Evolutionary conservation across 345 rosid species (phyloP).

Genomic region (Rhizophora apiculata): DNA sequence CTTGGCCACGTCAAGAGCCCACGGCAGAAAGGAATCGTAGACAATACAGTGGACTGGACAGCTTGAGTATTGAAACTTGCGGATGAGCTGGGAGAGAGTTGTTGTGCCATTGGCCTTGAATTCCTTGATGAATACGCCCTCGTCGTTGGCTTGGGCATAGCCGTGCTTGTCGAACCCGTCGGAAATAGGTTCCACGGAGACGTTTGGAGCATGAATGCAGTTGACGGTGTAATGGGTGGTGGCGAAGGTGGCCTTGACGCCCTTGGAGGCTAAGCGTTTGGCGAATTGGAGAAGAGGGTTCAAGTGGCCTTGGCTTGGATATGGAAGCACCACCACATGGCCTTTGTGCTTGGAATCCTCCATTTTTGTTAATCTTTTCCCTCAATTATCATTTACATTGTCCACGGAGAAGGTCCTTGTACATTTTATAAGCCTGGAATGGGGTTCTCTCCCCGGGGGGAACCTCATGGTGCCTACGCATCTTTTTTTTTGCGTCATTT

Average conservation of each 20-base stretch:
- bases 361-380: conserved; percentile 15
- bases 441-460: too few relatives aligned
- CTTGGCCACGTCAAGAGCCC: conserved; percentile 77
- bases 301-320: conserved; percentile 81
- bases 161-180: conserved; percentile 69
- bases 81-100: conserved; percentile 45
- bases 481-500: too few relatives aligned
- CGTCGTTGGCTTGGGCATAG: conserved; percentile 37
- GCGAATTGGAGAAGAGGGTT: conserved; percentile 78
- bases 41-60: conserved; percentile 47
- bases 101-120: conserved; percentile 46
- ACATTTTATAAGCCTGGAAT: too few relatives aligned
- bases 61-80: conserved; percentile 30
- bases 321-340: conserved; percentile 59
- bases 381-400: too few relatives aligned
- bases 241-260: conserved; percentile 61
- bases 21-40: conserved; percentile 68
- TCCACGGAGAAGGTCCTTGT: too few relatives aligned
- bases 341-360: conserved; percentile 21
- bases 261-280: conserved; percentile 62
- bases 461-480: too few relatives aligned
- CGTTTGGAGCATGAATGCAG: conserved; percentile 36
- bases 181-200: conserved; percentile 60
- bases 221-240: conserved; percentile 55
- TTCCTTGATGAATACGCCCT: conserved; percentile 35